phyloP scores from a whole-genome alignment of 192 early-diverging fungal species.

The Backusella macrospora region DNA sequence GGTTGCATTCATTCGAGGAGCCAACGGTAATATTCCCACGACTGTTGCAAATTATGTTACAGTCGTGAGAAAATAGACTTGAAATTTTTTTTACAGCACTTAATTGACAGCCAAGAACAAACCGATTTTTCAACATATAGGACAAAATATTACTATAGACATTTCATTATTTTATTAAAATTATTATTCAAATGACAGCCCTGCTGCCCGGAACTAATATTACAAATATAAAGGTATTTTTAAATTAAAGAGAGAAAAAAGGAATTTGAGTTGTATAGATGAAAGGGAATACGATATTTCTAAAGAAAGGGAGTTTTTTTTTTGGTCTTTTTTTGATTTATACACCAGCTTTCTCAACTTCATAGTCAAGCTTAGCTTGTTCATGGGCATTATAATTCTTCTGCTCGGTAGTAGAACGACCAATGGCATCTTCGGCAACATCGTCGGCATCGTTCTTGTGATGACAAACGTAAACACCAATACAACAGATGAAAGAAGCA shows the following conservation, averaged over 20 bases:
- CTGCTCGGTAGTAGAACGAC: constrained; percentile 1
- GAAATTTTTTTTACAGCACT: background rate
- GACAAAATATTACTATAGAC: background rate
- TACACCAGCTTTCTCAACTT: constrained; percentile 12
- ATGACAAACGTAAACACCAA: constrained; percentile 56
- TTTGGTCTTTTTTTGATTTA: constrained; percentile 15
- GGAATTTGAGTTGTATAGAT: background rate
- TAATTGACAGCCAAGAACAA: background rate
- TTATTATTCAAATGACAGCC: constrained; percentile 5
- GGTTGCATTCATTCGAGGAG: background rate
- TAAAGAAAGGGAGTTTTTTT: background rate
- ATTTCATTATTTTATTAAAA: constrained; percentile 9
- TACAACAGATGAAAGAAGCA: constrained; percentile 26
- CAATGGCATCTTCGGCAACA: constrained; percentile 44
- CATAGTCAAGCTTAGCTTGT: constrained; percentile 16
- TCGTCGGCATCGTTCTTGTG: constrained; percentile 51
- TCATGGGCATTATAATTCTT: constrained; percentile 4
- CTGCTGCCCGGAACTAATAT: constrained; percentile 4
- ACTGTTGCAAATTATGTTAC: background rate
- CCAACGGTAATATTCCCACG: background rate
- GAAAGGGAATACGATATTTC: constrained; percentile 4
- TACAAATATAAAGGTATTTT: constrained; percentile 14
- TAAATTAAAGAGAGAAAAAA: background rate
- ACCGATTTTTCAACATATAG: background rate
- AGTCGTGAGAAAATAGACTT: background rate